Conservation (phyloP, 75 land plant species). For the Cryptomeria japonica region DNA sequence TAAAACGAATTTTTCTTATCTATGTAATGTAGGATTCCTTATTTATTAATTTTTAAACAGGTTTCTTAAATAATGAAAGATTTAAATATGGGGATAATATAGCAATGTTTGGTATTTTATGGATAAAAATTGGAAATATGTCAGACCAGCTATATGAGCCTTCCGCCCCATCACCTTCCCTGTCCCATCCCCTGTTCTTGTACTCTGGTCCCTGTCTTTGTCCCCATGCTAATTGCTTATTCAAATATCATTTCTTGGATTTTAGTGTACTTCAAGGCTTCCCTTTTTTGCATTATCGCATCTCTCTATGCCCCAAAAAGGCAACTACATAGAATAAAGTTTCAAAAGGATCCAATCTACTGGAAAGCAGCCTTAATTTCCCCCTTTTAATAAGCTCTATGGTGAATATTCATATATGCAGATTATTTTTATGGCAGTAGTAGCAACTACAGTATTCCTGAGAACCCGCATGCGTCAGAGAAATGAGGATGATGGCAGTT, state of each 20-base stretch:
- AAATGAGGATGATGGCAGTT: conserved; percentile 11
- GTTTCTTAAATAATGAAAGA: background rate
- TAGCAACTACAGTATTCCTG: conserved; percentile 23
- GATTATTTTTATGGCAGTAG: conserved; percentile 36
- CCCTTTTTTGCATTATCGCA: too few species aligned
- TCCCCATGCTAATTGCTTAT: too few species aligned
- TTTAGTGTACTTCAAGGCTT: too few species aligned
- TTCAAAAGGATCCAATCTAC: background rate
- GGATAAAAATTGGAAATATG: too few species aligned
- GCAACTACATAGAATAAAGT: too few species aligned
- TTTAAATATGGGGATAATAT: too few species aligned
- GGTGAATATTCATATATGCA: conserved; percentile 16
- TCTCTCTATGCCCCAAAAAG: too few species aligned
- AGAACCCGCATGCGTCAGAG: conserved; percentile 25
- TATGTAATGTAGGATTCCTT: background rate
- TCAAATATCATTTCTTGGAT: too few species aligned
- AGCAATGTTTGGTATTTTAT: too few species aligned
- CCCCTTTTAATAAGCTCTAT: background rate
- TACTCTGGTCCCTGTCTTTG: too few species aligned
- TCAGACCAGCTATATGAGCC: background rate
- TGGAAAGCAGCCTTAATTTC: background rate
- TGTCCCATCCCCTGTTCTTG: too few species aligned
- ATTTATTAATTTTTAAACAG: background rate
- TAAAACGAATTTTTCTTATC: background rate
- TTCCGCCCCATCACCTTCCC: too few species aligned